Evolutionary conservation across 1,139 yeast genomes (phyloP), one percentile per base, ranked within the genome.

Genomic region (Blastobotrys malaysiensis): DNA sequence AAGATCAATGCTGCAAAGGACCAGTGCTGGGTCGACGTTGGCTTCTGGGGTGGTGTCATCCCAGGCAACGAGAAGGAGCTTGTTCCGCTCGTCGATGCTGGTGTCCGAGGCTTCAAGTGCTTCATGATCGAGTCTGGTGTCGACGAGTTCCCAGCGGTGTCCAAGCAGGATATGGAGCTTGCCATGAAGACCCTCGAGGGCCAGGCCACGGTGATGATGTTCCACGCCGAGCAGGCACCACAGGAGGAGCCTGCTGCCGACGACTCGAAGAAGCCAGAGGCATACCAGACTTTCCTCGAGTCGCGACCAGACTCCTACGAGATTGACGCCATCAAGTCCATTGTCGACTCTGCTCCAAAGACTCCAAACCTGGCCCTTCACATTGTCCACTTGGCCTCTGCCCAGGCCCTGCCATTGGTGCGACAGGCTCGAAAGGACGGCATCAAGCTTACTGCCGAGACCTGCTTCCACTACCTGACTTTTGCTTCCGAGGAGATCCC

Each of bases 31-130:
- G 95, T 88, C 43, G 97, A 91, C 66, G 90, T 88, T 11, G 97
- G 90, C 0, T 90, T 91, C 69, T 91, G 97, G 97, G 98, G 97
- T 53, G 98, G 97, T 0, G 73, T 90, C 59, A 80, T 91, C 43
- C 98, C 97, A 3, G 79, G 77, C 55, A 91, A 91, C 69, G 68
- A 62, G 18, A 73, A 78, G 11, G 83, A 88, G 61, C 75, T 90
- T 60, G 74, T 79, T 21, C 96, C 96, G 0, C 77, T 91, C 61
- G 83, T 89, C 56, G 71, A 81, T 55, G 84, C 88, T 65, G 97
- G 97, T 48, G 96, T 90, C 2, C 77, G 96, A 53, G 97, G 97
- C 0, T 90, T 90, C 73, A 90, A 90, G 68, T 93, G 96, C 39
- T 91, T 91, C 64, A 73, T 90, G 73, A 88, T 90, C 63, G 96